Percentiles rank a stretch among this genome's conserved stretches.
Evolutionary conservation across 176 grass and related monocot species (phyloP).

Genomic region (Oryza brachyantha): DNA sequence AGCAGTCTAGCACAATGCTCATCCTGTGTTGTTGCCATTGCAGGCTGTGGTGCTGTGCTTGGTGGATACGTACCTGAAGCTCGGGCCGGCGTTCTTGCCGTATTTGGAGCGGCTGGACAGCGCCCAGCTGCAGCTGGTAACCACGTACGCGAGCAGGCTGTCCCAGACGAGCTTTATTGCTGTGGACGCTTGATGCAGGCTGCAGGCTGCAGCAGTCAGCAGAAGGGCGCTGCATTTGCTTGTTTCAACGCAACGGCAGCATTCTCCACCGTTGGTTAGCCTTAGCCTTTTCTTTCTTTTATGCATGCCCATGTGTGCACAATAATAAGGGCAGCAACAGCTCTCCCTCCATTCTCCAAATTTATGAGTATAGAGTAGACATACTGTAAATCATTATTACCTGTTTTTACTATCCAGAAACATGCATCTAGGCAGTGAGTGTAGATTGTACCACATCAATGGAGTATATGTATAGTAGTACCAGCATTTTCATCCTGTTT

Average conservation of each 20-base stretch:
- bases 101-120: slow-evolving; percentile 36
- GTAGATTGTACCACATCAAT: neutral
- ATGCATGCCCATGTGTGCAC: slow-evolving; percentile 7
- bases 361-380: slow-evolving; percentile 17
- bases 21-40: neutral
- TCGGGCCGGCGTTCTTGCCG: slow-evolving; percentile 60
- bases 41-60: slow-evolving; percentile 65
- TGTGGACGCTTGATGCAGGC: slow-evolving; percentile 29
- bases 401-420: slow-evolving; percentile 2
- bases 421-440: neutral
- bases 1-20: neutral
- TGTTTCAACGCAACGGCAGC: slow-evolving; percentile 12
- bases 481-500: neutral
- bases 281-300: neutral
- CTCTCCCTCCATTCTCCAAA: neutral
- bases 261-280: neutral
- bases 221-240: neutral
- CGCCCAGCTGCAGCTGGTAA: slow-evolving; percentile 39
- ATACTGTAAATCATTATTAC: neutral
- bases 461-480: neutral
- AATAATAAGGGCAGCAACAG: neutral
- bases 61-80: slow-evolving; percentile 80
- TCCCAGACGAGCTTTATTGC: slow-evolving; percentile 48
- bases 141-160: slow-evolving; percentile 50
- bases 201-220: neutral